A percentile compares a stretch with the other conserved stretches of the same genome.
Conservation (phyloP, 2,329 filamentous ascomycete genomes). For the Nemania sp. region DNA sequence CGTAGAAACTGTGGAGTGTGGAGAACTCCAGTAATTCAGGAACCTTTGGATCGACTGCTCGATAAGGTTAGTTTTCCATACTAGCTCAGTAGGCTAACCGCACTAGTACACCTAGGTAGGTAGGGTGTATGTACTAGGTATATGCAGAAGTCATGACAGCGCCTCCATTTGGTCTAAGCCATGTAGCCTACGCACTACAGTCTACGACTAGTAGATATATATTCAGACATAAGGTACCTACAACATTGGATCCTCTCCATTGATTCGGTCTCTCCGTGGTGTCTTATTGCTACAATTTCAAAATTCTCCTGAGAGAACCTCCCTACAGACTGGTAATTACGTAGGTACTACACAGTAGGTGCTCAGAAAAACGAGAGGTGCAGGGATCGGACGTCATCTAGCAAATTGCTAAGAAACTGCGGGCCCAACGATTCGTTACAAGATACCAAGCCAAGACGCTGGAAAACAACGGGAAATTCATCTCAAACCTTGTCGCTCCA, state of each 20-base stretch:
- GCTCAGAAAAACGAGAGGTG: neutral
- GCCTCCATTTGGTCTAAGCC: conserved; percentile 25
- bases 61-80: neutral
- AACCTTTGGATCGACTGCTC: neutral
- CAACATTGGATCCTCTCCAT: neutral
- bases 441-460: neutral
- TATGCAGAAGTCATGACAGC: neutral
- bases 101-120: too few species aligned
- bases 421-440: neutral
- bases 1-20: conserved; percentile 14
- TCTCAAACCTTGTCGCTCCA: conserved; percentile 1
- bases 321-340: neutral
- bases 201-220: neutral
- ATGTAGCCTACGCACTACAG: conserved; percentile 2
- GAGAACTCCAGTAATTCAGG: neutral
- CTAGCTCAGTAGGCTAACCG: neutral
- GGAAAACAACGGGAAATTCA: conserved; percentile 4
- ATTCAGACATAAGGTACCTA: neutral
- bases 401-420: neutral
- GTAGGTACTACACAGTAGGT: neutral
- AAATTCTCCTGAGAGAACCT: neutral
- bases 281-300: neutral
- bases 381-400: conserved; percentile 10
- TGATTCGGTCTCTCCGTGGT: neutral
- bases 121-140: neutral